phyloP scores from a whole-genome alignment of 257 asterid genomes.

The Nicotiana tabacum region DNA sequence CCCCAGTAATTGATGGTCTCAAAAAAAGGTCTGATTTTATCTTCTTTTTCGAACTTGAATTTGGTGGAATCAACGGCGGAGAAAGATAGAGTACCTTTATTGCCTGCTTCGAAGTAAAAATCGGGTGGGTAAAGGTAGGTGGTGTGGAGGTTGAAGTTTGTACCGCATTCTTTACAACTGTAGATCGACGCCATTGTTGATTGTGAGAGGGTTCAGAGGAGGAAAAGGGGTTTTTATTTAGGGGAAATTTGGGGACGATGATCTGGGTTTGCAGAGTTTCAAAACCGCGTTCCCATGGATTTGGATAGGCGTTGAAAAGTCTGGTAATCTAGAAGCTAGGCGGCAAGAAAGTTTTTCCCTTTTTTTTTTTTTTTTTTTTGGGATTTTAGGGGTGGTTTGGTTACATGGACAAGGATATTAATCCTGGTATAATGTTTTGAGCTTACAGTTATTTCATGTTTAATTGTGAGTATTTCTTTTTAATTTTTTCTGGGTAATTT shows the following conservation, averaged over 20 bases:
- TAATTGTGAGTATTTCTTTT: no score
- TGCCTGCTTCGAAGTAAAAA: slow-evolving; percentile 91
- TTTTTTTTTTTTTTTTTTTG: no score
- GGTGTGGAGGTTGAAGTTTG: slow-evolving; percentile 62
- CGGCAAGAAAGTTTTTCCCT: neutral
- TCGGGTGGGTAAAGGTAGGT: slow-evolving; percentile 62
- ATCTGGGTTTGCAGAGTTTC: neutral
- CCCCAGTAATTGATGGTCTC: slow-evolving; percentile 92
- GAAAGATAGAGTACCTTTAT: slow-evolving; percentile 73
- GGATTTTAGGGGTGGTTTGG: no score
- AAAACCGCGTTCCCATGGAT: neutral
- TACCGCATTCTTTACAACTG: slow-evolving; percentile 75
- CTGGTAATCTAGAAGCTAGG: neutral
- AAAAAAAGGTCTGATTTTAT: slow-evolving; percentile 69
- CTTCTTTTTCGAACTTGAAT: slow-evolving; percentile 70
- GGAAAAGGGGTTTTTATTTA: neutral
- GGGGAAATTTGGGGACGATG: neutral
- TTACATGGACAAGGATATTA: no score
- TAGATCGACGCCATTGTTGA: slow-evolving; percentile 60
- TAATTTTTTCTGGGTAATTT: no score
- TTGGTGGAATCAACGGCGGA: slow-evolving; percentile 61
- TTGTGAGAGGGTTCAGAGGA: neutral
- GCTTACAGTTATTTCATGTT: no score
- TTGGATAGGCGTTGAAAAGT: slow-evolving; percentile 1
- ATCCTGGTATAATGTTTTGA: no score